Percentiles rank a stretch among this genome's conserved stretches.
Conservation (phyloP, 2,329 filamentous ascomycete genomes). For the Aspergillus udagawae region DNA sequence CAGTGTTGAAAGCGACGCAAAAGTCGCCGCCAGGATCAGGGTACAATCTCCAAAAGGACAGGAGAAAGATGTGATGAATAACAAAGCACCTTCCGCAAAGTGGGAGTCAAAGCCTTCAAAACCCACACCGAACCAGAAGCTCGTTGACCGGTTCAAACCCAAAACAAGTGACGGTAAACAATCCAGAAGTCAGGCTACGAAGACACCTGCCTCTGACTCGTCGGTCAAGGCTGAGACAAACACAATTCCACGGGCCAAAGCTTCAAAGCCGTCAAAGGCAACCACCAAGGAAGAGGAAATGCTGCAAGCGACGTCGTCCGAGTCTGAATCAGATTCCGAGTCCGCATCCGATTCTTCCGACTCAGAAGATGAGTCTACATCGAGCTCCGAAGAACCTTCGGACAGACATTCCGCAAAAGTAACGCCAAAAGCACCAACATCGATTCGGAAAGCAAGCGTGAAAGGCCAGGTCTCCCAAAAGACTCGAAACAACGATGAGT, state of each 20-base stretch:
- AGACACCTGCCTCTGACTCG: neutral
- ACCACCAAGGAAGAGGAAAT: neutral
- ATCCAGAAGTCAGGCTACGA: neutral
- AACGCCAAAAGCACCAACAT: neutral
- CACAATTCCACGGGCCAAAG: neutral
- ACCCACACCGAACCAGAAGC: neutral
- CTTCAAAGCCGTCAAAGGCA: neutral
- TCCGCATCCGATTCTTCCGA: slow-evolving; percentile 1
- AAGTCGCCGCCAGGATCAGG: neutral
- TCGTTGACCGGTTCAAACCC: neutral
- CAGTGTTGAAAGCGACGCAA: neutral
- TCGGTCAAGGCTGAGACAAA: neutral
- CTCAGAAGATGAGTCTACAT: neutral
- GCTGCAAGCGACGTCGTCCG: neutral
- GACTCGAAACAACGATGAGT: neutral
- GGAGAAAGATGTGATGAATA: neutral
- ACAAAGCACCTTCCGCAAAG: neutral
- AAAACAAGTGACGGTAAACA: neutral
- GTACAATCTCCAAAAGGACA: neutral
- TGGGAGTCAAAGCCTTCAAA: neutral
- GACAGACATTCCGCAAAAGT: neutral
- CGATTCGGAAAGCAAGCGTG: neutral
- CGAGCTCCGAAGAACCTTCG: neutral
- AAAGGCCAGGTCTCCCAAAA: neutral
- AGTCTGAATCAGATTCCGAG: neutral